Percentiles rank a stretch among this genome's conserved stretches.
Evolutionary conservation across 306 rosid species (phyloP).

Genomic region (Castanea sativa): DNA sequence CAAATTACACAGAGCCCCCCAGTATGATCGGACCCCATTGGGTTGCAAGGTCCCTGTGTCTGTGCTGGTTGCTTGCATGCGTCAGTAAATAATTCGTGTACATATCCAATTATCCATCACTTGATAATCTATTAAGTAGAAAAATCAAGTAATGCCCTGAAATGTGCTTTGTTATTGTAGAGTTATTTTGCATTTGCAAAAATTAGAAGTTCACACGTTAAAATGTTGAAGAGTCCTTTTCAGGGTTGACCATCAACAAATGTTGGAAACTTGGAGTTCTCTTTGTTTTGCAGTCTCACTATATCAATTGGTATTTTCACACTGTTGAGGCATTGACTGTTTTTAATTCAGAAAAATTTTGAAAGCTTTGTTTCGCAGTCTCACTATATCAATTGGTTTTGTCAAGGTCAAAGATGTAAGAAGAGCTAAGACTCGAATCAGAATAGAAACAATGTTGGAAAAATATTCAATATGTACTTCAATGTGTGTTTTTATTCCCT

Average conservation of each 20-base stretch:
- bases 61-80: neutral
- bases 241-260: neutral
- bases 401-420: neutral
- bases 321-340: neutral
- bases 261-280: neutral
- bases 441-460: neutral
- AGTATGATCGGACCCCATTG: conserved; percentile 35
- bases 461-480: no score
- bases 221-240: neutral
- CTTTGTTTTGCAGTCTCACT: neutral
- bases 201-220: neutral
- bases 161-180: neutral
- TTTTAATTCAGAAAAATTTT: neutral
- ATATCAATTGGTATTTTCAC: neutral
- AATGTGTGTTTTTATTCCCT: no score
- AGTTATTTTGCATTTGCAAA: neutral
- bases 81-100: neutral
- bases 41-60: neutral
- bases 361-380: no score
- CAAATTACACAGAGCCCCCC: conserved; percentile 51
- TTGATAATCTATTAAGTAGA: no score
- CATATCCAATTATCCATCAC: neutral
- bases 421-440: neutral
- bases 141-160: neutral
- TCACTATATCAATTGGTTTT: neutral